phyloP scores from a whole-genome alignment of 306 rosid genomes.

The Casuarina cunninghamiana region DNA sequence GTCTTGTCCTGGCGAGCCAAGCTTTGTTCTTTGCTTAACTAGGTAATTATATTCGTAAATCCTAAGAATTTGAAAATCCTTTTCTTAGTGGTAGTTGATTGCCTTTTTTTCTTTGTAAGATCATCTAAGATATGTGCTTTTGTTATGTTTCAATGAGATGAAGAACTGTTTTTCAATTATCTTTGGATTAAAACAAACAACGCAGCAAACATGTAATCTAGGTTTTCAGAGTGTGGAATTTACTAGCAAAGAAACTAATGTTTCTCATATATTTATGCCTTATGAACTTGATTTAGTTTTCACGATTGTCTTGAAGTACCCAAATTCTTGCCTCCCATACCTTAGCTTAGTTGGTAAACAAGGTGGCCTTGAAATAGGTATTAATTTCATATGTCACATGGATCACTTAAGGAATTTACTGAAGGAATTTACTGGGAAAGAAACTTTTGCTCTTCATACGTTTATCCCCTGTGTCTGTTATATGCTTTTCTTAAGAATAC shows the following conservation, averaged over 20 bases:
- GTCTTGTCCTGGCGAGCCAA: conserved; percentile 72
- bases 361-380: not conserved
- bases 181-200: not conserved
- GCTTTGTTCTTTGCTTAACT: conserved; percentile 61
- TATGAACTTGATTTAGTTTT: not conserved
- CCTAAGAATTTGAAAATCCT: conserved; percentile 3
- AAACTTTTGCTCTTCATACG: too few species aligned
- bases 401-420: too few species aligned
- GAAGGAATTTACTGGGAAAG: too few species aligned
- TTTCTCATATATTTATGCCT: not conserved
- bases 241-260: not conserved
- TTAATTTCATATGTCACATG: not conserved
- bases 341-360: not conserved
- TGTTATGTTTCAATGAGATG: not conserved
- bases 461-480: too few species aligned
- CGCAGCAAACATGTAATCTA: not conserved
- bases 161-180: not conserved
- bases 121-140: not conserved
- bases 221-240: not conserved
- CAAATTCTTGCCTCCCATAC: not conserved
- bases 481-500: too few species aligned
- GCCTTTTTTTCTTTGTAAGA: not conserved
- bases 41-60: conserved; percentile 47
- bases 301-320: not conserved
- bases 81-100: not conserved